A percentile compares a stretch with the other conserved stretches of the same genome.
Evolutionary conservation across 345 rosid genomes (phyloP).

Genomic region (Rhodomyrtus tomentosa): DNA sequence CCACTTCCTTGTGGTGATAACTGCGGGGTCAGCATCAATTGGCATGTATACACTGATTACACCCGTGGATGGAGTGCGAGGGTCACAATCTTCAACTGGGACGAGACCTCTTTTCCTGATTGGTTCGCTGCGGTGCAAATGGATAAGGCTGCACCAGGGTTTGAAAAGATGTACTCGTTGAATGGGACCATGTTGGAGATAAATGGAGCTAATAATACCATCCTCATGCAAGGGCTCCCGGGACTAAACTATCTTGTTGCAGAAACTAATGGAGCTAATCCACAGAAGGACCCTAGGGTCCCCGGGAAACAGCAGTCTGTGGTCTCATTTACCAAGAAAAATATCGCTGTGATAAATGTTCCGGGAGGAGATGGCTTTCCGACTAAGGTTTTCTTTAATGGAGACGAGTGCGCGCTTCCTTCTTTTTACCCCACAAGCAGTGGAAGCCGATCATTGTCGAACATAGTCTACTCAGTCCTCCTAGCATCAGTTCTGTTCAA

Average conservation of each 20-base stretch:
- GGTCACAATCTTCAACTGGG: conserved; percentile 94
- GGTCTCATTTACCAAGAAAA: conserved; percentile 71
- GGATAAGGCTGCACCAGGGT: conserved; percentile 59
- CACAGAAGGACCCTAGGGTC: conserved; percentile 48
- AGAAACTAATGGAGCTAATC: conserved; percentile 50
- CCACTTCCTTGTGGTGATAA: conserved; percentile 87
- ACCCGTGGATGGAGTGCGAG: conserved; percentile 79
- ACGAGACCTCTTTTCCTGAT: conserved; percentile 50
- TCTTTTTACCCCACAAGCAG: conserved; percentile 32
- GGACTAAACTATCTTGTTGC: conserved; percentile 79
- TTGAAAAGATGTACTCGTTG: conserved; percentile 69
- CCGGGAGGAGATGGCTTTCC: conserved; percentile 82
- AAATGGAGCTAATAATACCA: conserved; percentile 41
- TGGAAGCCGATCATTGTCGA: conserved; percentile 18
- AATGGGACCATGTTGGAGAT: conserved; percentile 46
- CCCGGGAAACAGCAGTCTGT: conserved; percentile 96
- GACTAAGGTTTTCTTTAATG: conserved; percentile 83
- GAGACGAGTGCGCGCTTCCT: conserved; percentile 89
- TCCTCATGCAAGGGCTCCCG: conserved; percentile 67
- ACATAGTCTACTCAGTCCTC: conserved; percentile 8
- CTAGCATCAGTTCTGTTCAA: conserved; percentile 16
- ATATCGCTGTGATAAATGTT: conserved; percentile 56
- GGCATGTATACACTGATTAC: conserved; percentile 77
- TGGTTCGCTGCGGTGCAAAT: conserved; percentile 81
- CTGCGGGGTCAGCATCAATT: conserved; percentile 88